Evolutionary conservation across 306 rosid genomes (phyloP).

Genomic region (Sechiopsis laciniata): DNA sequence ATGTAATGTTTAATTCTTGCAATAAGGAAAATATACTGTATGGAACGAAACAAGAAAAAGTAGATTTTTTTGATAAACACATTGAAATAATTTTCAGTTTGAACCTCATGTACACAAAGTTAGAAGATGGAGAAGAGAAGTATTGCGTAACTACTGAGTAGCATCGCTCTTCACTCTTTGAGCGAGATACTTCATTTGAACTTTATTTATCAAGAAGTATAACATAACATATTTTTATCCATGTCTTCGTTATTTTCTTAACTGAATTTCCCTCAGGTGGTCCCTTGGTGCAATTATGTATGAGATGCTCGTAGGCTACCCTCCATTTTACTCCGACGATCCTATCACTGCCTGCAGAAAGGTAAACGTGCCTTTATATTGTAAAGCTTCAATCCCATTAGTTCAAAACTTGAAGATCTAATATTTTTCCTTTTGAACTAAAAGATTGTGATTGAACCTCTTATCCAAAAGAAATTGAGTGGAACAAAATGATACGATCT

Average conservation of each 20-base stretch:
- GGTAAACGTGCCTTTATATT: slow-evolving; percentile 39
- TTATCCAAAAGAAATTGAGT: neutral
- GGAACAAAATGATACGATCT: too few species aligned
- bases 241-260: slow-evolving; percentile 22
- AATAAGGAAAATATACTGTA: too few species aligned
- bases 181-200: neutral
- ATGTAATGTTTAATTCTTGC: too few species aligned
- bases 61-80: too few species aligned
- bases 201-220: slow-evolving; percentile 1
- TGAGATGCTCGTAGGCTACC: slow-evolving; percentile 97
- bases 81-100: too few species aligned
- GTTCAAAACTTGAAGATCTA: slow-evolving; percentile 1
- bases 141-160: too few species aligned
- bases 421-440: neutral
- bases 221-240: slow-evolving; percentile 10
- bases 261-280: slow-evolving; percentile 60
- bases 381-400: neutral
- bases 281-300: slow-evolving; percentile 96
- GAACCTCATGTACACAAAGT: too few species aligned
- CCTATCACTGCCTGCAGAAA: slow-evolving; percentile 92
- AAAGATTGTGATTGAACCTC: slow-evolving; percentile 1
- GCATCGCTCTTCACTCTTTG: neutral
- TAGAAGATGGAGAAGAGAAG: too few species aligned
- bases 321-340: slow-evolving; percentile 95
- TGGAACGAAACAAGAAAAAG: too few species aligned